Conservation (phyloP, 805 yeast genomes). For the Komagataella kurtzmanii region DNA sequence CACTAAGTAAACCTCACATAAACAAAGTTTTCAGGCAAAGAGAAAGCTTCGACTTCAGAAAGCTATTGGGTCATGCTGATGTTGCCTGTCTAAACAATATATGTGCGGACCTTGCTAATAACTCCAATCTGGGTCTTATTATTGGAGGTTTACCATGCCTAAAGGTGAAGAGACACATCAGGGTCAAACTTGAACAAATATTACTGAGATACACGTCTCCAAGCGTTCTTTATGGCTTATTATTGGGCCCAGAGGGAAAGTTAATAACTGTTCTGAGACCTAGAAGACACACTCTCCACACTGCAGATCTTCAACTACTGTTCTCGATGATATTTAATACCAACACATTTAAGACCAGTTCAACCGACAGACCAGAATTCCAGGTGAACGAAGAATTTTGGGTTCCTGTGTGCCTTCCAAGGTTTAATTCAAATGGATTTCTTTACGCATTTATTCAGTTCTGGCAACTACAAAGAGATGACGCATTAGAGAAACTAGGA, state of each 20-base stretch:
- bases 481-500: constrained; percentile 4
- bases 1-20: constrained; percentile 71
- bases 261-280: constrained; percentile 68
- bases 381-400: constrained; percentile 60
- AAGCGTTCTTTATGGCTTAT: constrained; percentile 61
- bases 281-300: constrained; percentile 60
- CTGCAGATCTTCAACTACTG: constrained; percentile 67
- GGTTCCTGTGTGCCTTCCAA: constrained; percentile 89
- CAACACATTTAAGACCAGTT: constrained; percentile 26
- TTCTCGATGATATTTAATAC: constrained; percentile 58
- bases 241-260: constrained; percentile 51
- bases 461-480: constrained; percentile 23
- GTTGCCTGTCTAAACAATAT: constrained; percentile 56
- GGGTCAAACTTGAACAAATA: constrained; percentile 45
- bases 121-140: constrained; percentile 43
- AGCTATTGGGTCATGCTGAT: constrained; percentile 64
- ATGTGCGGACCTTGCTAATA: constrained; percentile 33
- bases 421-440: constrained; percentile 82
- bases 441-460: constrained; percentile 68
- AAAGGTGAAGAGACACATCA: constrained; percentile 38
- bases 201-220: constrained; percentile 33
- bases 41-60: constrained; percentile 73
- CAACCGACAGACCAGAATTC: constrained; percentile 2
- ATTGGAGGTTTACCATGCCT: constrained; percentile 57
- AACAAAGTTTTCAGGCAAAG: constrained; percentile 53